Evolutionary conservation across 2,329 filamentous ascomycete species (phyloP), one percentile per base, ranked within the genome.

Genomic region (Cytospora piceicola): DNA sequence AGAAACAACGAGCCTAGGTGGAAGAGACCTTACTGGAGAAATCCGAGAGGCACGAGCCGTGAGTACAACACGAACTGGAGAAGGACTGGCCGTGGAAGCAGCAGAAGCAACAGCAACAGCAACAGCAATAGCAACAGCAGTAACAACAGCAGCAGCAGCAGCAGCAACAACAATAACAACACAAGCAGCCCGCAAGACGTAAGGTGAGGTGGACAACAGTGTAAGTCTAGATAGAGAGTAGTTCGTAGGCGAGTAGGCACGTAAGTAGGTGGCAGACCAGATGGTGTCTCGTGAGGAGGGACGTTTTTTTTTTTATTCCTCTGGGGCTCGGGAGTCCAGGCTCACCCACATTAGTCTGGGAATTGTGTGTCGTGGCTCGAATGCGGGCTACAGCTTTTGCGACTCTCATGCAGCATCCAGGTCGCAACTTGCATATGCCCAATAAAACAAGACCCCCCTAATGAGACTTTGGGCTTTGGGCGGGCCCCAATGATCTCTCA

Each of bases 361-460:
- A 72, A 70, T 70, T 67, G 39, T 72, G 70, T 78, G 76, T 78
- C 76, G 76, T 78, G 76, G 76, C 76, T 78, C 76, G 76, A 78
- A 77, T 78, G 76, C 76, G 72, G 73, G 73, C 73, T 67, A 61
- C 60, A 68, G 61, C 70, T 70, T 66, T 66, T 55, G 66, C 60
- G 39, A 63, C 66, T 61, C 63, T 63, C 57, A 68, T 68, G 66
- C 66, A 68, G 66, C 66, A 63, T 67, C 66, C 66, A 68, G 63
- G 63, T 62, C 52, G 51, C 60, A 59, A 46, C 59, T 61, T 68
- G 66, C 66, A 68, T 46, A 60, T 54, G 55, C 52, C 66, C 66
- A 67, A 67, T 67, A 20, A 53, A 49, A 67, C 30, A 59, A 59
- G 57, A 49, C 30, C 55, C 51, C 58, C 53, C 66, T 56, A 24